These are phyloP conservation scores for Diospyros lotus DNA, from an alignment of 148 eudicot genomes.

Conservation along the genomic window DNA sequence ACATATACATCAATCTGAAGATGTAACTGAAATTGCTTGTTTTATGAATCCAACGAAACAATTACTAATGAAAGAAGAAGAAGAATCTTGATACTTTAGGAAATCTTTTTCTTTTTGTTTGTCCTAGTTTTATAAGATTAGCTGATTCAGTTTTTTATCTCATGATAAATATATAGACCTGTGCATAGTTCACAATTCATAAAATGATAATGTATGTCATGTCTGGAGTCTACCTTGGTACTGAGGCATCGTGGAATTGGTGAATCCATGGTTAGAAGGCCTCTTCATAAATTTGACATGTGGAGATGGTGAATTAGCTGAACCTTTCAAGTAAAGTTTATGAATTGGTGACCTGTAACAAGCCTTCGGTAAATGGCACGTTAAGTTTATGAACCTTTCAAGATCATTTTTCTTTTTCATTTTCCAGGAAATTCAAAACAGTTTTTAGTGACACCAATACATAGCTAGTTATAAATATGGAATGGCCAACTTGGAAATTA, in stretches of 20 bases:
- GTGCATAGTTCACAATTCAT: neutral
- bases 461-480: neutral
- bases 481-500: neutral
- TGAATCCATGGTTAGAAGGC: neutral
- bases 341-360: neutral
- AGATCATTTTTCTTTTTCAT: neutral
- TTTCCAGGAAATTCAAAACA: neutral
- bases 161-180: neutral
- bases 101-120: neutral
- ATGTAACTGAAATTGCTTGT: too few relatives aligned
- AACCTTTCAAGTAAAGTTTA: neutral
- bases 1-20: too few relatives aligned
- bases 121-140: neutral
- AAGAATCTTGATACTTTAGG: neutral
- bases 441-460: neutral
- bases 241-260: neutral
- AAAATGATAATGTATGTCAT: neutral
- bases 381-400: too few relatives aligned
- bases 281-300: neutral
- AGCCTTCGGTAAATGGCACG: neutral
- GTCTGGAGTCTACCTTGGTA: neutral
- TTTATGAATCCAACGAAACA: too few relatives aligned
- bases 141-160: neutral
- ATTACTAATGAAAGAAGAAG: neutral
- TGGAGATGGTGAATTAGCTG: slow-evolving; percentile 3